A percentile compares a stretch with the other conserved stretches of the same genome.
These are phyloP conservation scores for Phytophthora quininea DNA, from an alignment of 352 stramenopile species.

Conservation along the genomic window DNA sequence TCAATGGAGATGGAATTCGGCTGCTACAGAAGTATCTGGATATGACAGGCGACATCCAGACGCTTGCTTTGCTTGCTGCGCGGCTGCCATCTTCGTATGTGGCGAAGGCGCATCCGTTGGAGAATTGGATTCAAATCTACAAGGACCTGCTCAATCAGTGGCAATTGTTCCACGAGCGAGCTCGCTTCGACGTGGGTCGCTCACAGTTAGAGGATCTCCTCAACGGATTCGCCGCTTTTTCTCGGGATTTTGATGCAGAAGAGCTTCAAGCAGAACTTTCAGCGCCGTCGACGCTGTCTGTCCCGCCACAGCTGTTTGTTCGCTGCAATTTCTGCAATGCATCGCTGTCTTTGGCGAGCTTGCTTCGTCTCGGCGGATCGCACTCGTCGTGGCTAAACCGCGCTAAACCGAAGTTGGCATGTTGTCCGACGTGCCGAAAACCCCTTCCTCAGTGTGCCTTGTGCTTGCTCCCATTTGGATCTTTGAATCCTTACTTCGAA, in stretches of 20 bases:
- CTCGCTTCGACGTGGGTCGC: conserved; percentile 92
- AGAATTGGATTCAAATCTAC: conserved; percentile 93
- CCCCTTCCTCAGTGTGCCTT: conserved; percentile 93
- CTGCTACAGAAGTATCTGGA: conserved; percentile 94
- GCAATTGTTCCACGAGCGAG: conserved; percentile 93
- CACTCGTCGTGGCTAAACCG: conserved; percentile 90
- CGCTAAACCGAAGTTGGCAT: conserved; percentile 91
- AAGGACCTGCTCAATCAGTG: conserved; percentile 93
- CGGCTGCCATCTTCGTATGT: conserved; percentile 62
- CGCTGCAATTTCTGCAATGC: conserved; percentile 95
- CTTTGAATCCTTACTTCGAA: conserved; percentile 96
- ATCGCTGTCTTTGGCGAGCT: conserved; percentile 87
- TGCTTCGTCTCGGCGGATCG: conserved; percentile 89
- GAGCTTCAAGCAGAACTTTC: conserved; percentile 52
- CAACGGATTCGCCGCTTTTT: conserved; percentile 74
- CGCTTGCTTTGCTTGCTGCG: conserved; percentile 85
- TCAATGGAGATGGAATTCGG: conserved; percentile 82
- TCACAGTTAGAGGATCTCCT: conserved; percentile 89
- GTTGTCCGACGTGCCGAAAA: conserved; percentile 93
- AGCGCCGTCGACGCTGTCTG: conserved; percentile 53
- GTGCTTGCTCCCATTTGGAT: conserved; percentile 93
- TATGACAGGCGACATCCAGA: conserved; percentile 91
- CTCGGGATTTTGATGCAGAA: conserved; percentile 50
- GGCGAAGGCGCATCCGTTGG: conserved; percentile 61
- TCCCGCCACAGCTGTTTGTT: conserved; percentile 91